phyloP scores from a whole-genome alignment of 305 asterid species.

The Fraxinus ornus region DNA sequence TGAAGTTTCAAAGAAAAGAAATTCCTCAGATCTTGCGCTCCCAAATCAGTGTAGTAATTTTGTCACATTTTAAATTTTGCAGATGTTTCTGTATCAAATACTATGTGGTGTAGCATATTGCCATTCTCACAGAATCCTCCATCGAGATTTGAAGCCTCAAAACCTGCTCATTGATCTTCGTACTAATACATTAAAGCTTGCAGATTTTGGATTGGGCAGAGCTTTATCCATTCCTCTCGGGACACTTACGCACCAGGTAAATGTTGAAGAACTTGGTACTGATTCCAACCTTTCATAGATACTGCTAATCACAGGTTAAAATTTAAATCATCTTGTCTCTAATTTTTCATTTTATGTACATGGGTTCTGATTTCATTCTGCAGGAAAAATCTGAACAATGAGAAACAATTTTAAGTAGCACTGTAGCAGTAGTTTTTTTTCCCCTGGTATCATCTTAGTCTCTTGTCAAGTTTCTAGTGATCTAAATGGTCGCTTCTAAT shows the following conservation, averaged over 20 bases:
- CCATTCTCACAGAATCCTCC: slow-evolving; percentile 60
- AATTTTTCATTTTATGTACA: slow-evolving; percentile 14
- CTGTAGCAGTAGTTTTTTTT: not conserved
- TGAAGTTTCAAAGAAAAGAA: not conserved
- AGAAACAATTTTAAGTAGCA: not conserved
- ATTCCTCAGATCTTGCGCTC: not conserved
- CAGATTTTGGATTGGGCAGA: slow-evolving; percentile 62
- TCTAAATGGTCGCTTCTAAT: not conserved
- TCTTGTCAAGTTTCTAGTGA: not conserved
- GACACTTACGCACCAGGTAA: slow-evolving; percentile 49
- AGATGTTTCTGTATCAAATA: slow-evolving; percentile 58
- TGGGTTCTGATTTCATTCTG: slow-evolving; percentile 7
- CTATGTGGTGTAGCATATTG: slow-evolving; percentile 60
- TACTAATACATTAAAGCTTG: slow-evolving; percentile 49
- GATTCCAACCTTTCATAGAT: not conserved
- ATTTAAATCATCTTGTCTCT: not conserved
- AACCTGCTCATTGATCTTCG: slow-evolving; percentile 49
- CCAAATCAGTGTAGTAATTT: not conserved
- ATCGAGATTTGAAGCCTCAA: slow-evolving; percentile 61
- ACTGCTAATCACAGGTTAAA: not conserved
- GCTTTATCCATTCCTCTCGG: slow-evolving; percentile 51
- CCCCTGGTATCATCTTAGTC: not conserved
- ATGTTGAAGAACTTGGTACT: not conserved
- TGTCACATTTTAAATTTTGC: slow-evolving; percentile 18
- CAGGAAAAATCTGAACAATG: not conserved